phyloP scores from a whole-genome alignment of 2,329 filamentous ascomycete genomes.

The Helicocarpus griseus region DNA sequence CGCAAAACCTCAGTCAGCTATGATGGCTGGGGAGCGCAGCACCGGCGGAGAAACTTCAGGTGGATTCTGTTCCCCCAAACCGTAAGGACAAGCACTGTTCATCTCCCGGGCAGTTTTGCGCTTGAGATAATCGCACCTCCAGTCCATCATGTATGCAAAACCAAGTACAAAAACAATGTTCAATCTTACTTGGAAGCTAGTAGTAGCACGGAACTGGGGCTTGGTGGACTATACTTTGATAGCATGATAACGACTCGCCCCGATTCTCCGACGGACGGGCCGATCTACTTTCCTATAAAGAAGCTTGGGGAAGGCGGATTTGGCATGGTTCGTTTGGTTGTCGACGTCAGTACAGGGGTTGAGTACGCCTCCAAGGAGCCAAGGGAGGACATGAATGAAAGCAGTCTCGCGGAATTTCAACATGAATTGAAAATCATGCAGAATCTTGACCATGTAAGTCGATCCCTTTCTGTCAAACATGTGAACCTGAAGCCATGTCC shows the following conservation, averaged over 20 bases:
- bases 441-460: constrained; percentile 7
- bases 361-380: constrained; percentile 10
- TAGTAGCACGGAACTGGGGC: not conserved
- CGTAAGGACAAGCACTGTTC: not conserved
- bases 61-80: constrained; percentile 8
- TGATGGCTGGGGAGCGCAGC: constrained; percentile 3
- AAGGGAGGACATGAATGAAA: not conserved
- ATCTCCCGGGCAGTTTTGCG: constrained; percentile 1
- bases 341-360: constrained; percentile 9
- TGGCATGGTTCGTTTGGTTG: constrained; percentile 7
- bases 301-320: constrained; percentile 7
- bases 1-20: constrained; percentile 10
- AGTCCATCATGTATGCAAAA: constrained; percentile 3
- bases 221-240: not conserved
- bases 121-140: not conserved
- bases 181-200: constrained; percentile 1
- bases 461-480: too few species aligned
- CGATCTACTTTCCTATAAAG: constrained; percentile 7
- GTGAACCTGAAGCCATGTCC: too few species aligned
- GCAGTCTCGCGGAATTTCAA: not conserved
- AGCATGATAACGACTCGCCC: constrained; percentile 3
- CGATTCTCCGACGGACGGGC: not conserved
- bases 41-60: constrained; percentile 7
- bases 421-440: constrained; percentile 11
- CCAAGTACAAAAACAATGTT: constrained; percentile 7